Evolutionary conservation across 495 filamentous ascomycete species (phyloP), one percentile per base, ranked within the genome.

Genomic region (Penicillium psychrofluorescens): DNA sequence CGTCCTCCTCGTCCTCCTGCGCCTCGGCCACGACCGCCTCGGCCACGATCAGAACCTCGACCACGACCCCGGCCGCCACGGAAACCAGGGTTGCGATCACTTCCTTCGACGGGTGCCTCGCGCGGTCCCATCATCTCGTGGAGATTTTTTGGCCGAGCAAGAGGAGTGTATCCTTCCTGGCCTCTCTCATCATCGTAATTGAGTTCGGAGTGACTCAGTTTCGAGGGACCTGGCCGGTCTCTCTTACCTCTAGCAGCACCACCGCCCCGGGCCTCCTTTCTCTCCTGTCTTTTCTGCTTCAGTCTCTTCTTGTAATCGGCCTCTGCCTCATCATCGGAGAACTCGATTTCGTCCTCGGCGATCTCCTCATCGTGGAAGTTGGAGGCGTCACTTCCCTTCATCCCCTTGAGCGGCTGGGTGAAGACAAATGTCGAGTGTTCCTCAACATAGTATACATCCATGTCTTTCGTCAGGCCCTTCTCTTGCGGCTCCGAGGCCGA

Each of bases 321-420:
- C 61, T 97, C 92, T 14, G 85, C 84, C 66, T 97, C 92, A 49
- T 98, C 92, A 50, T 97, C 92, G 0, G 90, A 95, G 55, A 96
- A 97, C 54, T 96, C 92, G 29, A 87, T 74, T 56, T 96, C 90
- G 11, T 89, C 83, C 16, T 84, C 85, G 2, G 65, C 77, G n/a
- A 88, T 72, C 64, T 96, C 91, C 56, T 98, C 92, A 51, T 98
- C 92, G 58, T 94, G 81, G 43, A 94, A 70, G 55, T 96, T 95
- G 33, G 88, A 94, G 0, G 92, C 91, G 64, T 98, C 92, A 11
- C 88, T 88, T 44, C 85, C 85, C 62, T 94, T 96, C 42, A 80
- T 50, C 16, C 74, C 72, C 60, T 84, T 84, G 36, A 96, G 63
- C 4, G 80, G 72, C 61, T 92, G 76, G 0, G 91, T 95, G 54